Conservation (phyloP, 2,329 filamentous ascomycete species). For the Trichoderma polysporum region DNA sequence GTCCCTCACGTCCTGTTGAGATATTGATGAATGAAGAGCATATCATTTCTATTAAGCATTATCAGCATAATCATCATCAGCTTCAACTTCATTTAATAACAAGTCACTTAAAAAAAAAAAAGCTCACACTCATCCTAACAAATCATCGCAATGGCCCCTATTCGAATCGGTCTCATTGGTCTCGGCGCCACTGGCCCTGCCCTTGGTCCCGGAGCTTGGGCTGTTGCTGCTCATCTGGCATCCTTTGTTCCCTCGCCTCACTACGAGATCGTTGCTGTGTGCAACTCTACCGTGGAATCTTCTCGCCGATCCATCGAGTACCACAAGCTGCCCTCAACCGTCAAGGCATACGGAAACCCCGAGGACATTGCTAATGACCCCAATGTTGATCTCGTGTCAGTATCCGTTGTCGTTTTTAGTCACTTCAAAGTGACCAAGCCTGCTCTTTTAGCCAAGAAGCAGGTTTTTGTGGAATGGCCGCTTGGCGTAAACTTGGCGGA, state of each 20-base stretch:
- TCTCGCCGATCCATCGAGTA: slow-evolving; percentile 42
- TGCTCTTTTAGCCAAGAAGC: slow-evolving; percentile 48
- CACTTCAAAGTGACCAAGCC: slow-evolving; percentile 37
- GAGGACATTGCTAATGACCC: slow-evolving; percentile 45
- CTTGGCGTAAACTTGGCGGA: slow-evolving; percentile 41
- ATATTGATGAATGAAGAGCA: not conserved
- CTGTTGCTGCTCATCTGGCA: slow-evolving; percentile 52
- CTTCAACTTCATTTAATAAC: not conserved
- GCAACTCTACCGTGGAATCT: slow-evolving; percentile 46
- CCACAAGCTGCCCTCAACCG: slow-evolving; percentile 40
- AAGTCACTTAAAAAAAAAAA: not conserved
- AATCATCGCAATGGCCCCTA: slow-evolving; percentile 24
- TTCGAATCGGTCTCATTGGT: slow-evolving; percentile 26
- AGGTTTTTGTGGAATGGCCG: slow-evolving; percentile 56
- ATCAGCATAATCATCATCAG: not conserved
- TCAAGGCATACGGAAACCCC: slow-evolving; percentile 47
- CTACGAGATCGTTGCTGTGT: slow-evolving; percentile 49
- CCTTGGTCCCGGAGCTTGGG: slow-evolving; percentile 39
- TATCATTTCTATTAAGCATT: not conserved
- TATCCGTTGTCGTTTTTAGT: slow-evolving; percentile 48
- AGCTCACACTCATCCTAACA: not conserved
- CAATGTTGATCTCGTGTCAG: slow-evolving; percentile 53
- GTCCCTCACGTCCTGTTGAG: too few relatives aligned
- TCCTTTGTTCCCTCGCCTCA: slow-evolving; percentile 39
- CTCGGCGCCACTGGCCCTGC: slow-evolving; percentile 16